These are phyloP conservation scores for Corrigiola litoralis DNA, from an alignment of 179 eudicot genomes.

Conservation along the genomic window DNA sequence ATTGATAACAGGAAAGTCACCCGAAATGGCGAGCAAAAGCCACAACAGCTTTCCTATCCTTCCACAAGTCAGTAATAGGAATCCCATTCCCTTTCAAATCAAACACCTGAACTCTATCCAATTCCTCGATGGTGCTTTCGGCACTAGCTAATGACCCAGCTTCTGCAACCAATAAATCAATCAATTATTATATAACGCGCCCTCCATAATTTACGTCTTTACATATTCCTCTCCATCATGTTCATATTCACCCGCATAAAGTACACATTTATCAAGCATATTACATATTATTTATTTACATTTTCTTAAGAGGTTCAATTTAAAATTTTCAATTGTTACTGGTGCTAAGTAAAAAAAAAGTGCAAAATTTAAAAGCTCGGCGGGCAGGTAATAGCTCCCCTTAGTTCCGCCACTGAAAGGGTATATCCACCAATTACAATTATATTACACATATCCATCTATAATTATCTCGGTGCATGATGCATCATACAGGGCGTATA, in stretches of 20 bases:
- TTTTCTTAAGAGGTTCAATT: no score
- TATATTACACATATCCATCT: no score
- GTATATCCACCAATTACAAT: no score
- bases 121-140: slow-evolving; percentile 22
- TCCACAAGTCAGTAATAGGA: slow-evolving; percentile 80
- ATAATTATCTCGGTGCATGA: no score
- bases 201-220: background rate
- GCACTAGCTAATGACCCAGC: slow-evolving; percentile 32
- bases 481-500: no score
- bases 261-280: no score
- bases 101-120: slow-evolving; percentile 60
- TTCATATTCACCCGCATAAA: background rate
- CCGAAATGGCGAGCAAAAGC: slow-evolving; percentile 99
- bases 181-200: background rate
- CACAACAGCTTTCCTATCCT: slow-evolving; percentile 80
- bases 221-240: background rate
- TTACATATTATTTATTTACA: no score
- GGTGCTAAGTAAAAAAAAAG: no score
- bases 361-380: no score
- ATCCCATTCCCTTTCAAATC: slow-evolving; percentile 69
- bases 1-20: slow-evolving; percentile 22
- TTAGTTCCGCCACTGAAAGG: no score
- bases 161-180: slow-evolving; percentile 31
- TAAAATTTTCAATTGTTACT: no score
- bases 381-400: no score